Percentiles rank a stretch among this genome's conserved stretches.
phyloP scores from a whole-genome alignment of 208 protist species.

The Kentomonas sorsogonicus region DNA sequence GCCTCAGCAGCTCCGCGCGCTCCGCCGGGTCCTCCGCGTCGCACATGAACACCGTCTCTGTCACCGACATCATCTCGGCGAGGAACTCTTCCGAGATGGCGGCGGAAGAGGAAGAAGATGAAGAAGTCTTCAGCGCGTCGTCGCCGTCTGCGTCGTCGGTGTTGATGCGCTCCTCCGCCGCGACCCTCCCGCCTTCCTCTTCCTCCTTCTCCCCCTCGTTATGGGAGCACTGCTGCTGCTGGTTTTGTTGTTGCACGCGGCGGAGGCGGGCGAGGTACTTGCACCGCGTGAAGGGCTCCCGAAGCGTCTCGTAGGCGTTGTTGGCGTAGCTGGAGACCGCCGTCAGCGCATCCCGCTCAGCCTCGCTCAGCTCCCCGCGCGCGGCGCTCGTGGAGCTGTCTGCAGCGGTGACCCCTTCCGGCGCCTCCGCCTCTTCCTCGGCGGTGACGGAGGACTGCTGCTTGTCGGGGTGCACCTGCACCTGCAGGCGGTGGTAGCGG shows the following conservation, averaged over 20 bases:
- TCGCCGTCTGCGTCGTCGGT: constrained; percentile 15
- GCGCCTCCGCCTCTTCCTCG: neutral
- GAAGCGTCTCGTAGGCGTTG: constrained; percentile 64
- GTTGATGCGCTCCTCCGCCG: constrained; percentile 51
- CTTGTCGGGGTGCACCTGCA: constrained; percentile 72
- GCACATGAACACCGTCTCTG: constrained; percentile 66
- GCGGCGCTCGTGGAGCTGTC: neutral
- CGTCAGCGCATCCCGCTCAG: neutral
- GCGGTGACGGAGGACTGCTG: constrained; percentile 19
- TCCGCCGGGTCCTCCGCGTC: constrained; percentile 36
- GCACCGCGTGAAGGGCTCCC: constrained; percentile 70
- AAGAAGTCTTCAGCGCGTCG: no score
- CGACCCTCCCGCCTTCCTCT: constrained; percentile 65
- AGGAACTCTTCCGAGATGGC: constrained; percentile 58
- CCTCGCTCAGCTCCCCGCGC: no score
- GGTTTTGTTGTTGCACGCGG: constrained; percentile 32
- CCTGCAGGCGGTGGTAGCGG: constrained; percentile 71
- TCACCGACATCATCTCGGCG: constrained; percentile 65
- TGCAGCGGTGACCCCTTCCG: neutral
- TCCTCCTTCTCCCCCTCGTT: constrained; percentile 26
- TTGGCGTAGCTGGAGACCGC: constrained; percentile 73
- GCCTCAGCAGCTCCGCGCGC: constrained; percentile 34
- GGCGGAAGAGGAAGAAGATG: no score
- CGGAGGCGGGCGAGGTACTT: constrained; percentile 58
- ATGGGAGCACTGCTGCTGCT: neutral